Conservation (phyloP, 352 stramenopile species). For the Globisporangium alternatum region DNA sequence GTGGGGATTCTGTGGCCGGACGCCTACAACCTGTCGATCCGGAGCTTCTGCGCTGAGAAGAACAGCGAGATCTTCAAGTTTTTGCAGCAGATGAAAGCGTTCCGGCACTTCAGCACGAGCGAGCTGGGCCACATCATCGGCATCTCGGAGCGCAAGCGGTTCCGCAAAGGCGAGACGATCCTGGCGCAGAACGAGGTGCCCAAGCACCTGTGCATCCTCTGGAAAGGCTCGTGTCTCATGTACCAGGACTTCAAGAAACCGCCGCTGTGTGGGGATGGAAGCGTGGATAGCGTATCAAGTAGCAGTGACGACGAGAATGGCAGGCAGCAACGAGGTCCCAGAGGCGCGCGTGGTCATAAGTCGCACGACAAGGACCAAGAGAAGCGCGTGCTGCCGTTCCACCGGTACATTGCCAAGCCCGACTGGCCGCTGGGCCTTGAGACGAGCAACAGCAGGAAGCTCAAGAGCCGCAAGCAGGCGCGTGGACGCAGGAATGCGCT, state of each 20-base stretch:
- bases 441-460: slow-evolving; percentile 17
- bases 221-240: slow-evolving; percentile 63
- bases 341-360: neutral
- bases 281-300: neutral
- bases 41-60: slow-evolving; percentile 48
- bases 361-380: slow-evolving; percentile 17
- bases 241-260: slow-evolving; percentile 60
- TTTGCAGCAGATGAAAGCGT: slow-evolving; percentile 62
- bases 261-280: slow-evolving; percentile 27
- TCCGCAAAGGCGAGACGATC: slow-evolving; percentile 63
- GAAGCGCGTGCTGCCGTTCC: slow-evolving; percentile 41
- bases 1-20: slow-evolving; percentile 65
- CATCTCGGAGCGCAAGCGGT: slow-evolving; percentile 65
- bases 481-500: slow-evolving; percentile 51
- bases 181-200: slow-evolving; percentile 62
- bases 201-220: slow-evolving; percentile 46
- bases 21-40: slow-evolving; percentile 53
- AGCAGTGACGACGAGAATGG: slow-evolving; percentile 13
- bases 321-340: neutral
- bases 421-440: slow-evolving; percentile 71
- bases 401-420: slow-evolving; percentile 49
- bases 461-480: slow-evolving; percentile 44
- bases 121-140: slow-evolving; percentile 71
- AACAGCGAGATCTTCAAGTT: slow-evolving; percentile 71
- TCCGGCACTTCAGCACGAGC: slow-evolving; percentile 53